These are phyloP conservation scores for Huiozyma sinensis DNA, from an alignment of 805 yeast genomes.

Conservation along the genomic window DNA sequence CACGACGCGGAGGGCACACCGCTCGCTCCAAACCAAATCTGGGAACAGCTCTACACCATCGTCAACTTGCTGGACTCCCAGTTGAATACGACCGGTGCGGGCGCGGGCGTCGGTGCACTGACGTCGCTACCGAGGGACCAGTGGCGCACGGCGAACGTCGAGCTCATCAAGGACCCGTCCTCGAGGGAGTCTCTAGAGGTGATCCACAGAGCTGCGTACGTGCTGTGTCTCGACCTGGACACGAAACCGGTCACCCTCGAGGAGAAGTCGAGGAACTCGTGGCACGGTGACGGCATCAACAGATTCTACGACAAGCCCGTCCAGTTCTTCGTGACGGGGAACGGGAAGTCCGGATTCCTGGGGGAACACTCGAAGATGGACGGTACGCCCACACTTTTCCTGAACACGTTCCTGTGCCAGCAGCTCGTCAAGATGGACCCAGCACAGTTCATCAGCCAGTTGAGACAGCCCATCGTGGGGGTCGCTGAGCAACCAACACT, in stretches of 20 bases:
- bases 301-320: constrained; percentile 88
- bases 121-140: constrained; percentile 80
- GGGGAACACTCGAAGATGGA: constrained; percentile 98
- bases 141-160: constrained; percentile 54
- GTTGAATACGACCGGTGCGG: constrained; percentile 6
- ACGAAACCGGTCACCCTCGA: constrained; percentile 61
- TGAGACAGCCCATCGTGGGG: not conserved
- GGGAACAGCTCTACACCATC: constrained; percentile 50
- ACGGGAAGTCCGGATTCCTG: constrained; percentile 83
- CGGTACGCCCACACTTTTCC: constrained; percentile 86
- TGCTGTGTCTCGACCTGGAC: constrained; percentile 64
- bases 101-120: constrained; percentile 58
- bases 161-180: constrained; percentile 46
- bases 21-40: constrained; percentile 38
- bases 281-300: constrained; percentile 95
- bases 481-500: constrained; percentile 1
- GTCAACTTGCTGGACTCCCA: constrained; percentile 20
- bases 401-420: constrained; percentile 65
- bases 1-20: constrained; percentile 33
- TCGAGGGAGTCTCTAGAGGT: constrained; percentile 53
- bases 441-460: constrained; percentile 11
- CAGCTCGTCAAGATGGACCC: constrained; percentile 42
- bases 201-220: constrained; percentile 69
- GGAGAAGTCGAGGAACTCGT: constrained; percentile 71
- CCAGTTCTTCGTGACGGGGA: constrained; percentile 70